phyloP scores from a whole-genome alignment of 2,329 filamentous ascomycete genomes.

The Xylariaceae sp. region DNA sequence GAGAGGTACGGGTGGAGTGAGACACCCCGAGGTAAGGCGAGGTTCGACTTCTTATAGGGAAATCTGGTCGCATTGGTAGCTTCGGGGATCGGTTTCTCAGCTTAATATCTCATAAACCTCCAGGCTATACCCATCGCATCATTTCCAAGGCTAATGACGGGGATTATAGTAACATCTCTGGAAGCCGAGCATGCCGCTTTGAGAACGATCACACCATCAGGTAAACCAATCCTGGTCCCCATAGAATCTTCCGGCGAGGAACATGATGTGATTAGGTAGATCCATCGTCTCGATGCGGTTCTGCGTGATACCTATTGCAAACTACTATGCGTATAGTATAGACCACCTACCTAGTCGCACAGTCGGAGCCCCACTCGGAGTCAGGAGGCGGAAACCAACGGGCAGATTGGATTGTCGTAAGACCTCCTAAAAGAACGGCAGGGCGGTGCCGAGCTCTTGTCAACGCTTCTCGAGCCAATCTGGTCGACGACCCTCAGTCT shows the following conservation, averaged over 20 bases:
- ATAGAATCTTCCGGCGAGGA: constrained; percentile 27
- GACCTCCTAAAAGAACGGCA: constrained; percentile 6
- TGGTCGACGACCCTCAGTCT: constrained; percentile 21
- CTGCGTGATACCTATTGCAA: not conserved
- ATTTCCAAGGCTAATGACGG: constrained; percentile 16
- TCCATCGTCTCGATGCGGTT: constrained; percentile 23
- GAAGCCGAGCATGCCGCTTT: constrained; percentile 24
- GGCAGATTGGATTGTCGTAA: constrained; percentile 16
- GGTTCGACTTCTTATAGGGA: constrained; percentile 25
- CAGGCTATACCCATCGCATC: not conserved
- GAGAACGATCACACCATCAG: constrained; percentile 23
- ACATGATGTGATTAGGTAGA: constrained; percentile 22
- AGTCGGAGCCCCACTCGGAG: constrained; percentile 14
- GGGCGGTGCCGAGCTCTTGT: constrained; percentile 13
- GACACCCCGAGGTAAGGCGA: constrained; percentile 11
- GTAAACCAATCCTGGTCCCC: constrained; percentile 5
- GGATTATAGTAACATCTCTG: constrained; percentile 20
- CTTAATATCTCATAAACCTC: constrained; percentile 12
- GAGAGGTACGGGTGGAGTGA: constrained; percentile 8
- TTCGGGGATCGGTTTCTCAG: constrained; percentile 20
- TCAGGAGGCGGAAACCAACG: constrained; percentile 16
- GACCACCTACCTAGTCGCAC: constrained; percentile 9
- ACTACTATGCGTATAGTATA: constrained; percentile 12
- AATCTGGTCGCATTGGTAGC: constrained; percentile 5
- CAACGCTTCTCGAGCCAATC: constrained; percentile 18